Evolutionary conservation across 306 rosid species (phyloP).

Genomic region (Inga leiocalycina): DNA sequence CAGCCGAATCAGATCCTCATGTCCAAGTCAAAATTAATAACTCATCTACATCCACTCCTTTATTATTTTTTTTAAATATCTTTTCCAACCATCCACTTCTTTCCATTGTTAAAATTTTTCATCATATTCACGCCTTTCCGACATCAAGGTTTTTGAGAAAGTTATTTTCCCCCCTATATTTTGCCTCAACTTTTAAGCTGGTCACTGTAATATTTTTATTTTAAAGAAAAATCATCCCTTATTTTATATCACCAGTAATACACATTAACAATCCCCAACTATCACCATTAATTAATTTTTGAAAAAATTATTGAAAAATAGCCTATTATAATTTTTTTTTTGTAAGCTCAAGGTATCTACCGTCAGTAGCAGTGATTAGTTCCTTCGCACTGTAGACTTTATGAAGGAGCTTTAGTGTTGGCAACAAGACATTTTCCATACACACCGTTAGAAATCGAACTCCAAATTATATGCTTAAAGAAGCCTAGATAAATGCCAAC

Average conservation of each 20-base stretch:
- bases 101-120: neutral
- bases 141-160: neutral
- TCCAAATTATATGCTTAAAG: too few species aligned
- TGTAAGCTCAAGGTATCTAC: too few species aligned
- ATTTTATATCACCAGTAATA: neutral
- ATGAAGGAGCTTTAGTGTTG: too few species aligned
- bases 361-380: too few species aligned
- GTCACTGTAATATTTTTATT: neutral
- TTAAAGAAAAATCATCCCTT: neutral
- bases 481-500: too few species aligned
- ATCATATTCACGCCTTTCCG: neutral
- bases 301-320: neutral
- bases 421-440: too few species aligned
- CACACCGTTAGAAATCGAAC: fast-evolving
- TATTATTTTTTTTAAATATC: neutral
- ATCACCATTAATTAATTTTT: neutral
- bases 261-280: neutral
- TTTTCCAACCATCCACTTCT: neutral
- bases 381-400: too few species aligned
- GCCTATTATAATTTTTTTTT: too few species aligned
- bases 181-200: neutral
- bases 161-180: neutral
- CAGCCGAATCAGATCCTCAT: neutral
- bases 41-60: neutral
- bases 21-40: neutral